Percentiles rank a stretch among this genome's conserved stretches.
These are phyloP conservation scores for Daldinia loculata DNA, from an alignment of 495 filamentous ascomycete species.

Conservation along the genomic window DNA sequence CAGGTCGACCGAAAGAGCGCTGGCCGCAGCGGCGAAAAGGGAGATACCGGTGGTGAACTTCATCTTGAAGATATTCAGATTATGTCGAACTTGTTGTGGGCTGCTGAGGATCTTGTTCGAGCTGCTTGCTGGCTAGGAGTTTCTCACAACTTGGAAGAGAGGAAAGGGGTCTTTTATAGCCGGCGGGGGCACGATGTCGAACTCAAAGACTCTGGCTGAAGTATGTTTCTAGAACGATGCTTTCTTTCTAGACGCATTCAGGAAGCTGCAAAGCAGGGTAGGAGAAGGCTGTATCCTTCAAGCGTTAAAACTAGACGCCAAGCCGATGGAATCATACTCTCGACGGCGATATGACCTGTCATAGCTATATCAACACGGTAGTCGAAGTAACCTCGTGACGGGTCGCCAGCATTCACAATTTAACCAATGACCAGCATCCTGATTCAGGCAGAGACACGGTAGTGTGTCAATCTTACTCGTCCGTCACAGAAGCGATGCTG, in stretches of 20 bases:
- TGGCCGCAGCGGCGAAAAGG: slow-evolving; percentile 56
- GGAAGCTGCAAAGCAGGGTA: slow-evolving; percentile 31
- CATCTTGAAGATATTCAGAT: slow-evolving; percentile 41
- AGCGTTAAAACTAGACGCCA: slow-evolving; percentile 22
- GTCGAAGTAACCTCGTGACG: slow-evolving; percentile 22
- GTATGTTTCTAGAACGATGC: slow-evolving; percentile 23
- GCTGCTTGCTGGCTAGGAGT: slow-evolving; percentile 24
- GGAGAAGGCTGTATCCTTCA: slow-evolving; percentile 5
- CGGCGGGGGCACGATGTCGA: slow-evolving; percentile 11
- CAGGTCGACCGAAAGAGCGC: slow-evolving; percentile 55
- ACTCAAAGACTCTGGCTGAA: slow-evolving; percentile 1
- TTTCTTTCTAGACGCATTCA: slow-evolving; percentile 27
- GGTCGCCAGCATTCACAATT: slow-evolving; percentile 6
- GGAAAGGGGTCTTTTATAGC: slow-evolving; percentile 28
- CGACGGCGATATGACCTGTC: slow-evolving; percentile 35
- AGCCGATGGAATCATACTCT: slow-evolving; percentile 37
- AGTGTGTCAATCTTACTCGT: slow-evolving; percentile 6
- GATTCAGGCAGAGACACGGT: slow-evolving; percentile 30
- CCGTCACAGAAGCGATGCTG: slow-evolving; percentile 16
- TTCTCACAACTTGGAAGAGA: slow-evolving; percentile 8
- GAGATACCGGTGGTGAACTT: slow-evolving; percentile 50
- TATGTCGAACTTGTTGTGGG: neutral
- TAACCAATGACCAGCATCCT: slow-evolving; percentile 14
- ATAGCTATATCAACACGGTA: slow-evolving; percentile 26
- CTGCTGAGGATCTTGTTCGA: slow-evolving; percentile 22